Evolutionary conservation across 2,329 filamentous ascomycete genomes (phyloP).

Genomic region (Myriosclerotinia scirpicola): DNA sequence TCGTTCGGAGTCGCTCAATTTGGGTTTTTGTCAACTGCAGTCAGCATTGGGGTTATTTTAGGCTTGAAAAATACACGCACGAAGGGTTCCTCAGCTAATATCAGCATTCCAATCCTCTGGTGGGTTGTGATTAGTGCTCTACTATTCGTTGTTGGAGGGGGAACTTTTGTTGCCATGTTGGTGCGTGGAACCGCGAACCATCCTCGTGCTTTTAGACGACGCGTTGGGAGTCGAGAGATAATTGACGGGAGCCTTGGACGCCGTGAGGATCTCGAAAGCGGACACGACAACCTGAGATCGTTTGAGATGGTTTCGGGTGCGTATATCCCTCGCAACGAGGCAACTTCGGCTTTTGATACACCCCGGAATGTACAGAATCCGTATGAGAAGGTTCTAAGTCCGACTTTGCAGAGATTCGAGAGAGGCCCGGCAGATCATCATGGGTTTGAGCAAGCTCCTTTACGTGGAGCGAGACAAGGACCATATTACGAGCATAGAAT

Average conservation of each 20-base stretch:
- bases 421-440: neutral
- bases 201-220: neutral
- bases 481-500: neutral
- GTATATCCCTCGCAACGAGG: neutral
- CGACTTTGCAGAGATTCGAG: neutral
- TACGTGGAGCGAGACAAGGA: neutral
- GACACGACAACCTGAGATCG: neutral
- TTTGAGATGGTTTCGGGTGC: conserved; percentile 2
- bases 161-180: neutral
- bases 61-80: neutral
- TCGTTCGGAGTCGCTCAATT: neutral
- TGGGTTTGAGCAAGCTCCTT: neutral
- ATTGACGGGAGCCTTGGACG: neutral
- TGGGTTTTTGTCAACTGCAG: neutral
- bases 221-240: neutral
- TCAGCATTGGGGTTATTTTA: neutral
- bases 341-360: neutral
- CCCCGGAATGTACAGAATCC: neutral
- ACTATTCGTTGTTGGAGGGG: neutral
- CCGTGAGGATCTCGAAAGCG: neutral
- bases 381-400: neutral
- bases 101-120: conserved; percentile 1
- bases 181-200: neutral
- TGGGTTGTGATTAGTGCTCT: neutral
- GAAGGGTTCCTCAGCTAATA: neutral